Evolutionary conservation across 176 grass and related monocot genomes (phyloP).

Genomic region (Juncus effusus): DNA sequence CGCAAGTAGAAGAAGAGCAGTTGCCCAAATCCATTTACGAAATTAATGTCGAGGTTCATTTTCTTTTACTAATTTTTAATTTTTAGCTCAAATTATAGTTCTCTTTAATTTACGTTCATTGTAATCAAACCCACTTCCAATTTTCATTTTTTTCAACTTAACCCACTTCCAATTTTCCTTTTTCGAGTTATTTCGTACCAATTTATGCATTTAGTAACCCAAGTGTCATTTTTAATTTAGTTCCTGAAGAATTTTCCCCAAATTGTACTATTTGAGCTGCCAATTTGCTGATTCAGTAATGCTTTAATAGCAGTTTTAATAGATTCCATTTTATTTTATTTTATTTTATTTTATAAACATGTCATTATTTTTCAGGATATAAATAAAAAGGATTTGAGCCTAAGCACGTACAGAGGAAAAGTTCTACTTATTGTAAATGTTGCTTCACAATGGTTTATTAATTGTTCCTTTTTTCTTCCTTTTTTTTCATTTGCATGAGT

Average conservation of each 20-base stretch:
- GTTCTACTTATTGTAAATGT: slow-evolving; percentile 87
- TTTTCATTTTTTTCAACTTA: neutral
- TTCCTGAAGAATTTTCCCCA: too few species aligned
- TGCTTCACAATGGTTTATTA: slow-evolving; percentile 62
- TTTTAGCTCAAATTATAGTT: neutral
- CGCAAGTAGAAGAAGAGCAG: neutral
- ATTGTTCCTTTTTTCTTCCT: slow-evolving; percentile 2
- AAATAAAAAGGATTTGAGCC: slow-evolving; percentile 46
- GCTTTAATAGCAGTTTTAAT: too few species aligned
- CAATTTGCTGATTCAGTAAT: too few species aligned
- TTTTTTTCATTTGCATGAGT: neutral
- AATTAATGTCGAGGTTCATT: slow-evolving; percentile 10
- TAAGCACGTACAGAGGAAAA: slow-evolving; percentile 65
- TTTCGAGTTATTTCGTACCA: neutral
- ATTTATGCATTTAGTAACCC: neutral
- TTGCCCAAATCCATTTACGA: slow-evolving; percentile 18
- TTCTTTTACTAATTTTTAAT: too few species aligned
- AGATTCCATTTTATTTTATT: too few species aligned
- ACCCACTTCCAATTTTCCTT: neutral
- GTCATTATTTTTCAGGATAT: slow-evolving; percentile 36
- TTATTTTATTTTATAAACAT: too few species aligned
- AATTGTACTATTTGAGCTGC: too few species aligned
- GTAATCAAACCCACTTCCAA: neutral
- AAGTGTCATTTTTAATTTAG: too few species aligned
- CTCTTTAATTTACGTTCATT: neutral